Conservation (phyloP, 345 rosid species). For the Trapa bicornis region DNA sequence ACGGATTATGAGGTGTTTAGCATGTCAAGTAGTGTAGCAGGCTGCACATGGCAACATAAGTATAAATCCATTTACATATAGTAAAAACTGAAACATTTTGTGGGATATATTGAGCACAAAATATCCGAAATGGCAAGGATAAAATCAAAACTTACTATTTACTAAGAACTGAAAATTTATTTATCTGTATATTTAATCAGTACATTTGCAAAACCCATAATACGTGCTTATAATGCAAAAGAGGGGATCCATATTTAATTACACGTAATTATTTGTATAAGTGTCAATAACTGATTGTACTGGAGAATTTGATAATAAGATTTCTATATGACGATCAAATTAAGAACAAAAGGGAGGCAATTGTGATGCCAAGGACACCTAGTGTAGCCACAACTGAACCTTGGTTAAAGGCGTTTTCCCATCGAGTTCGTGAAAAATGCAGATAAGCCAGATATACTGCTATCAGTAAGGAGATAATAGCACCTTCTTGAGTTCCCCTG, state of each 20-base stretch:
- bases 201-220: not conserved
- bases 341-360: conserved; percentile 36
- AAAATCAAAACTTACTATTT: not conserved
- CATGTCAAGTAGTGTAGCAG: not conserved
- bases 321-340: conserved; percentile 17
- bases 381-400: conserved; percentile 68
- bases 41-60: not conserved
- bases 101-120: not conserved
- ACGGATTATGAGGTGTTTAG: not conserved
- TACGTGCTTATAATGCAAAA: not conserved
- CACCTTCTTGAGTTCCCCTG: conserved; percentile 74
- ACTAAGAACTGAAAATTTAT: not conserved
- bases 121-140: not conserved
- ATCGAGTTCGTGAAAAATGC: conserved; percentile 67
- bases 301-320: not conserved
- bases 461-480: conserved; percentile 42
- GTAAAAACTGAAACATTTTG: not conserved
- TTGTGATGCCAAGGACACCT: conserved; percentile 39
- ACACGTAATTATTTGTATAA: not conserved
- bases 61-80: not conserved
- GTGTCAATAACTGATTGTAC: not conserved
- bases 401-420: conserved; percentile 60
- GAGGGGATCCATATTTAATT: not conserved
- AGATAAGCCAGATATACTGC: conserved; percentile 70
- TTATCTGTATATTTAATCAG: not conserved